Conservation (phyloP, 1,139 yeast species). For the Hyphopichia wangnamkhiaoensis region DNA sequence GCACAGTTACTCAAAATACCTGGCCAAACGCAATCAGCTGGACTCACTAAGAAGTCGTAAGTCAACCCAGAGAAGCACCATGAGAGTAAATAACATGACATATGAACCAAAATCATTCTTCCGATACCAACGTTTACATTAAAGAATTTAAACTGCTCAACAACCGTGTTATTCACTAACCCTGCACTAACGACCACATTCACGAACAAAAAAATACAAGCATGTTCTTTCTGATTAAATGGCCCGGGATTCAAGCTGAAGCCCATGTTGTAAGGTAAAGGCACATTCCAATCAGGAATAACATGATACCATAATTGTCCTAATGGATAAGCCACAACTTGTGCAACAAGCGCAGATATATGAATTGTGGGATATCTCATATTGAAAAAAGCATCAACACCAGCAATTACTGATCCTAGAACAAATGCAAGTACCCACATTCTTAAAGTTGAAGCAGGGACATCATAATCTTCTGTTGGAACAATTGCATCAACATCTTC, state of each 20-base stretch:
- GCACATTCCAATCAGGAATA: conserved; percentile 16
- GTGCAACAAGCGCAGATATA: conserved; percentile 24
- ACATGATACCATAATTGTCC: conserved; percentile 18
- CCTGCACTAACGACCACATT: conserved; percentile 13
- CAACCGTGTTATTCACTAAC: conserved; percentile 13
- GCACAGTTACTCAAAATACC: conserved; percentile 34
- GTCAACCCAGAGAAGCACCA: conserved; percentile 11
- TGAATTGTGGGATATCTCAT: conserved; percentile 23
- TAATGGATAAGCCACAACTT: conserved; percentile 23
- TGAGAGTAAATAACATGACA: conserved; percentile 5
- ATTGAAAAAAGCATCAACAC: conserved; percentile 25
- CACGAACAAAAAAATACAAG: conserved; percentile 12
- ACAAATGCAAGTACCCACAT: conserved; percentile 14
- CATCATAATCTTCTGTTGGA: conserved; percentile 5
- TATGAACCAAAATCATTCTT: conserved; percentile 12
- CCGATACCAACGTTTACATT: conserved; percentile 18
- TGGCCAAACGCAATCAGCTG: conserved; percentile 41
- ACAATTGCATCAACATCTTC: conserved; percentile 6
- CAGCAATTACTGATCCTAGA: conserved; percentile 17
- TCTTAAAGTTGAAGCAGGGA: conserved; percentile 13
- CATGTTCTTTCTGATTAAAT: conserved; percentile 21
- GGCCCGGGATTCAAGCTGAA: conserved; percentile 24
- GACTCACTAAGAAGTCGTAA: conserved; percentile 33
- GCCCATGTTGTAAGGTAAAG: conserved; percentile 8
- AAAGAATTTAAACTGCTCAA: conserved; percentile 21